Evolutionary conservation across 768 basidiomycete genomes (phyloP).

Genomic region (Phlebiopsis gigantea): DNA sequence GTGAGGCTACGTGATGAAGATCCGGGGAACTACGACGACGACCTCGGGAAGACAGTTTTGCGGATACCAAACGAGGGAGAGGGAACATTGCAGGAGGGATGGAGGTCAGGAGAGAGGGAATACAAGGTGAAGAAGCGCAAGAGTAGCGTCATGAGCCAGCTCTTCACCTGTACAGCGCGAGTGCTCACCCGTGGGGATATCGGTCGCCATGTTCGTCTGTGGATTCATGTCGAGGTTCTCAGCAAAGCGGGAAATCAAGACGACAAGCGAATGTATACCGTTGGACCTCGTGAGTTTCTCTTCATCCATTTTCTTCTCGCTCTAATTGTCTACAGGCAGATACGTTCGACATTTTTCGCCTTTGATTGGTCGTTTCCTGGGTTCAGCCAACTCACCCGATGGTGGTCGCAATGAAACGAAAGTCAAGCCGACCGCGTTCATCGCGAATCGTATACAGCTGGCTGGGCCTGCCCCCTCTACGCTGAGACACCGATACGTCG

Average conservation of each 20-base stretch:
- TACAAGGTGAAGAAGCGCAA: constrained; percentile 29
- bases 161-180: constrained; percentile 25
- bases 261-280: constrained; percentile 31
- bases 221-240: constrained; percentile 25
- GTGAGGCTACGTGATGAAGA: constrained; percentile 23
- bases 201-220: constrained; percentile 24
- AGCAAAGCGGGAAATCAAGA: constrained; percentile 27
- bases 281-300: constrained; percentile 31
- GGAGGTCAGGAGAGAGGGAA: constrained; percentile 25
- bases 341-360: constrained; percentile 37
- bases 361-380: constrained; percentile 32
- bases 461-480: constrained; percentile 36
- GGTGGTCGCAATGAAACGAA: constrained; percentile 11
- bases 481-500: constrained; percentile 32
- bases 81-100: constrained; percentile 18
- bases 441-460: constrained; percentile 40
- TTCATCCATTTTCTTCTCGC: neutral
- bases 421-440: constrained; percentile 31
- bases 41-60: constrained; percentile 20
- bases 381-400: constrained; percentile 16
- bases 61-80: constrained; percentile 16
- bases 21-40: constrained; percentile 22
- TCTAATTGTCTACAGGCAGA: constrained; percentile 18
- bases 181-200: constrained; percentile 22
- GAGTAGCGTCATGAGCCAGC: constrained; percentile 22